These are phyloP conservation scores for Asterophora lycoperdoides DNA, from an alignment of 768 basidiomycete species.

Conservation along the genomic window DNA sequence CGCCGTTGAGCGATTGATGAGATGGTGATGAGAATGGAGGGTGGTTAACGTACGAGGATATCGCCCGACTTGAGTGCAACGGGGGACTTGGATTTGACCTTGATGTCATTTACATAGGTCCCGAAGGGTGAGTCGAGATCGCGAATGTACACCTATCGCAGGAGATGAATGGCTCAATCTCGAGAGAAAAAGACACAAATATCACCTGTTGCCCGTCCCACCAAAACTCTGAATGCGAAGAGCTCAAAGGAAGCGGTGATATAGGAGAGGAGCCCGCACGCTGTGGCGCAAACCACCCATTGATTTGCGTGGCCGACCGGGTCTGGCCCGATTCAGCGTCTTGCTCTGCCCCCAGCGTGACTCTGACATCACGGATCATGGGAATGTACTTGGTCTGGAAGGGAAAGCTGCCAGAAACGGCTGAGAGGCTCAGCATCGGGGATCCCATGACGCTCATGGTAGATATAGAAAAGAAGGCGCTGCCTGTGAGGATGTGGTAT, in stretches of 20 bases:
- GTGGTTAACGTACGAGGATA: slow-evolving; percentile 31
- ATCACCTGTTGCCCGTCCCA: slow-evolving; percentile 36
- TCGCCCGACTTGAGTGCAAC: slow-evolving; percentile 39
- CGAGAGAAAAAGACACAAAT: slow-evolving; percentile 6
- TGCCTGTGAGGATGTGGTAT: slow-evolving; percentile 2
- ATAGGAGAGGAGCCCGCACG: slow-evolving; percentile 21
- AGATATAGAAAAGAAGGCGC: not conserved
- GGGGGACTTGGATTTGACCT: slow-evolving; percentile 27
- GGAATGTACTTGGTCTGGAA: slow-evolving; percentile 33
- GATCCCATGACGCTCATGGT: slow-evolving; percentile 15
- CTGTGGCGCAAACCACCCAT: slow-evolving; percentile 41
- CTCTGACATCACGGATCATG: slow-evolving; percentile 24
- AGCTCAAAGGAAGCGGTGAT: slow-evolving; percentile 38
- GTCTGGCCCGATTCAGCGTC: slow-evolving; percentile 11
- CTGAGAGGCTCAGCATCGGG: slow-evolving; percentile 31
- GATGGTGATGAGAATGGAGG: not conserved
- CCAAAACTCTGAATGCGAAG: slow-evolving; percentile 46
- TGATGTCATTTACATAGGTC: slow-evolving; percentile 43
- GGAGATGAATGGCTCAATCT: slow-evolving; percentile 13
- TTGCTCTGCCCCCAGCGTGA: slow-evolving; percentile 29
- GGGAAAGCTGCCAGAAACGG: slow-evolving; percentile 33
- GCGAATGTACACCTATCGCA: slow-evolving; percentile 38
- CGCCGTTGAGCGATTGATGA: slow-evolving; percentile 6
- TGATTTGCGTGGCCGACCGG: slow-evolving; percentile 26
- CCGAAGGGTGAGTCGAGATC: slow-evolving; percentile 45